Evolutionary conservation across 1,284 basidiomycete genomes (phyloP), one percentile per base, ranked within the genome.

Genomic region (Pseudozyma thailandica): DNA sequence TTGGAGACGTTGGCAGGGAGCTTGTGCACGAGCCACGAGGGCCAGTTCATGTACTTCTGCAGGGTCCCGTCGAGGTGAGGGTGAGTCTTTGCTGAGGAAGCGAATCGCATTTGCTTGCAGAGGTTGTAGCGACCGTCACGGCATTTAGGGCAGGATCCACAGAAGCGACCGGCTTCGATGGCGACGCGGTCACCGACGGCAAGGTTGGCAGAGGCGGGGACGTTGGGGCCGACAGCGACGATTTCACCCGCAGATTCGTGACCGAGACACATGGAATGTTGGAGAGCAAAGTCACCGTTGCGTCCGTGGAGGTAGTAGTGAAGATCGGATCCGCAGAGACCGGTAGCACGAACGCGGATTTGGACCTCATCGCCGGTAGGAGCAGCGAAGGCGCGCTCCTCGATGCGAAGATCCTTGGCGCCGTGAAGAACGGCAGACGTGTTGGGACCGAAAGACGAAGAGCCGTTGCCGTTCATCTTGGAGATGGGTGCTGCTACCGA

Each of bases 1-100:
- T 90, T 90, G 27, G 89, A 86, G 77, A 91, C 89, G 64, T 84
- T 85, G 70, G 91, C 88, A 6, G 94, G 92, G 26, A 97, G 86
- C 60, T 90, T 91, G 85, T 95, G 92, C 41, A 94, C 87, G 61
- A 92, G 87, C 78, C 90, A 87, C 0, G 89, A 88, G 2, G 93
- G 93, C 84, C 94, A 93, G 84, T 92, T 93, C 88, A 97, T 91
- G 73, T 87, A 87, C 58, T 89, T 88, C 83, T 93, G 91, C 47
- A 97, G 87, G 6, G 93, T 95, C 3, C 94, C 94, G 78, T 97
- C 93, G 23, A 91, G 87, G 82, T 98, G 94, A 44, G 94, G 94
- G 84, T 90, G 92, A 10, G 92, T 93, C 83, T 94, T 92, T 43
- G 94, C 94, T 52, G 89, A 90, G 63, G 88, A 90, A 78, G 91